These are phyloP conservation scores for Globisporangium nodosum DNA, from an alignment of 352 stramenopile species.

Conservation along the genomic window DNA sequence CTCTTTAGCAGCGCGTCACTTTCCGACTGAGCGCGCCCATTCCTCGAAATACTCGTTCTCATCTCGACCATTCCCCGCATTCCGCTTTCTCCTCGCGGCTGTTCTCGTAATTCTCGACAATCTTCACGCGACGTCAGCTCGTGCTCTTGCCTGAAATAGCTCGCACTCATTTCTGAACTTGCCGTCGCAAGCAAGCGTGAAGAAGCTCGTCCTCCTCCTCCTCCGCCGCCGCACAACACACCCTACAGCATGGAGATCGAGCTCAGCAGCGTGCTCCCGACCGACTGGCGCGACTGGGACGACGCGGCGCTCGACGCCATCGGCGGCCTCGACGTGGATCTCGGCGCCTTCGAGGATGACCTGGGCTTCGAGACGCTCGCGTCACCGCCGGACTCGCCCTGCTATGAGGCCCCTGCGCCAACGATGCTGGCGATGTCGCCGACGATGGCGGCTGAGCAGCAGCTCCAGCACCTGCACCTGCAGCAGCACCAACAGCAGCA, in stretches of 20 bases:
- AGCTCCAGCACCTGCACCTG: slow-evolving; percentile 23
- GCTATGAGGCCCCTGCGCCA: slow-evolving; percentile 8
- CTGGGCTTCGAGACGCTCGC: slow-evolving; percentile 37
- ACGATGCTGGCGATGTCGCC: not conserved
- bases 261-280: slow-evolving; percentile 16
- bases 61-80: not conserved
- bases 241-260: slow-evolving; percentile 14
- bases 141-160: not conserved
- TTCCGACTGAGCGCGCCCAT: not conserved
- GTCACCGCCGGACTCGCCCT: slow-evolving; percentile 23
- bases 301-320: slow-evolving; percentile 30
- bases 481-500: slow-evolving; percentile 6
- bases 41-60: too few species aligned
- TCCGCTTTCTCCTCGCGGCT: not conserved
- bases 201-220: not conserved
- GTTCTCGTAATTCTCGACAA: not conserved
- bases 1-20: slow-evolving; percentile 13
- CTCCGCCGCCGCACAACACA: not conserved
- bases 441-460: slow-evolving; percentile 4
- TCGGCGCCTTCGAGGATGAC: slow-evolving; percentile 49
- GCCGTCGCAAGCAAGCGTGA: not conserved
- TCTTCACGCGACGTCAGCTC: not conserved
- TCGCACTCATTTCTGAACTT: slow-evolving; percentile 21
- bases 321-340: slow-evolving; percentile 38
- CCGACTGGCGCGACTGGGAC: slow-evolving; percentile 40